These are phyloP conservation scores for Eragrostis nindensis DNA, from an alignment of 176 grass and related monocot genomes.

Conservation along the genomic window DNA sequence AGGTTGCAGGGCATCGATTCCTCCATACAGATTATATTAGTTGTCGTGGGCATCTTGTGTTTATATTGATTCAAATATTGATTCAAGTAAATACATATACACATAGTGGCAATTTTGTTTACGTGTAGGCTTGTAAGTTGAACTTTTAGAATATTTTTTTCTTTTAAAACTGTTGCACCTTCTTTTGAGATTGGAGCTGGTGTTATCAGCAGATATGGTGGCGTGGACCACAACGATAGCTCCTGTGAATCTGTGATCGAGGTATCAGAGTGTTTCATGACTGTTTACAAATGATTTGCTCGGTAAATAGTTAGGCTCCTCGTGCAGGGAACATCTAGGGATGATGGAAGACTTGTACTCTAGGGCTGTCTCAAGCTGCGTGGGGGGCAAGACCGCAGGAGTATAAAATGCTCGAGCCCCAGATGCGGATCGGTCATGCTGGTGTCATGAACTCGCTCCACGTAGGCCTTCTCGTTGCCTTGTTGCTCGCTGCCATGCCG, in stretches of 20 bases:
- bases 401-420: slow-evolving; percentile 21
- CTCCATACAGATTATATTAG: not conserved
- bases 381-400: not conserved
- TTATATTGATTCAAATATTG: no score
- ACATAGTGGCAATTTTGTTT: no score
- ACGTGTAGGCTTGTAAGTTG: no score
- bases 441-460: slow-evolving; percentile 27
- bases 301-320: not conserved
- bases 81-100: no score
- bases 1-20: slow-evolving; percentile 27
- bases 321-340: slow-evolving; percentile 49
- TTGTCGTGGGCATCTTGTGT: no score
- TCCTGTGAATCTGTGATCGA: not conserved
- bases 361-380: slow-evolving; percentile 34
- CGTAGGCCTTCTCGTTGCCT: slow-evolving; percentile 30
- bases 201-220: no score
- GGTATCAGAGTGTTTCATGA: not conserved
- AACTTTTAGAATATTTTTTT: no score
- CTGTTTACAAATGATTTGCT: slow-evolving; percentile 44
- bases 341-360: slow-evolving; percentile 48
- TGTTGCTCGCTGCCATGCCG: not conserved
- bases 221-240: no score
- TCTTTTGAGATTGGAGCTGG: no score
- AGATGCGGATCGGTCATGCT: slow-evolving; percentile 22
- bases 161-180: no score